A percentile compares a stretch with the other conserved stretches of the same genome.
Evolutionary conservation across 257 asterid species (phyloP).

Genomic region (Verbena officinalis): DNA sequence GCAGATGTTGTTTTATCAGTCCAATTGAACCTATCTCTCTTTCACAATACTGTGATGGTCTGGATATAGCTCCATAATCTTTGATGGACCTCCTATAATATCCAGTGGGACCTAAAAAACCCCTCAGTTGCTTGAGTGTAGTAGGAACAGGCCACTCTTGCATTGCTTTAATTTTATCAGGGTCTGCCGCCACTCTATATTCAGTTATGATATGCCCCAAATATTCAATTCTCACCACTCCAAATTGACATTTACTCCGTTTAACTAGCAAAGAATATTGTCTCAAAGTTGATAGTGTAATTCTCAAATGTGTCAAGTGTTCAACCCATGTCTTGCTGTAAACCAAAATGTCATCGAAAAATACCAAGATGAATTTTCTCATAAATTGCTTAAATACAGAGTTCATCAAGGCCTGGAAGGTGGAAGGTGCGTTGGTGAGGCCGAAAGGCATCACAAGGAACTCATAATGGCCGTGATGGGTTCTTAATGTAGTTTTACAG

Average conservation of each 20-base stretch:
- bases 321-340: not conserved
- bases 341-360: not conserved
- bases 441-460: not conserved
- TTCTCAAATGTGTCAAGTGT: not conserved
- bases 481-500: no score
- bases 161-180: not conserved
- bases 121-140: not conserved
- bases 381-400: no score
- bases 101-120: not conserved
- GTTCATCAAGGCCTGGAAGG: not conserved
- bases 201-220: not conserved
- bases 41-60: not conserved
- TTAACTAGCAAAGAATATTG: not conserved
- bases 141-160: not conserved
- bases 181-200: not conserved
- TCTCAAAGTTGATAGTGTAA: not conserved
- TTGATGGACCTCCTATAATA: not conserved
- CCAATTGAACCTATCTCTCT: not conserved
- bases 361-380: not conserved
- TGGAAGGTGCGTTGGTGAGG: not conserved
- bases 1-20: not conserved
- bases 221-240: not conserved
- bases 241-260: not conserved
- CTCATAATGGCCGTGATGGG: not conserved
- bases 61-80: not conserved